Base-by-base conservation (phyloP, 2,329 filamentous ascomycete species). In the Sporothrix schenckii region DNA sequence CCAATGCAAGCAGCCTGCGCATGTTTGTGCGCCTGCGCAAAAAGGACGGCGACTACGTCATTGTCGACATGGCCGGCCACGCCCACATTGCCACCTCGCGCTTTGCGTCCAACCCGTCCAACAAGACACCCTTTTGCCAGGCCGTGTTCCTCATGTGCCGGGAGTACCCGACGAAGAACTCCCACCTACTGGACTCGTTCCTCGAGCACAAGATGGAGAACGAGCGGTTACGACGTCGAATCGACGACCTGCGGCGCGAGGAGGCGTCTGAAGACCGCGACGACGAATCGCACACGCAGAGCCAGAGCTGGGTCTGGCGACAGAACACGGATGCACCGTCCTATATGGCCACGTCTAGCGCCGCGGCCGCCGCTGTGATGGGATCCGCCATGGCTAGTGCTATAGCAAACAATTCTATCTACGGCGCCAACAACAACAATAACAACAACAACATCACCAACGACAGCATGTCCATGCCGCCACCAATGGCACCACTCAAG, bases 161-260 rank as follows among this genome's bases (percentile, higher is more conserved):
- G 24, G 92, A 92, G 1, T 97, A 97, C 78, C 93, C 93, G 5
- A 96, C 92, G 41, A 94, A 92, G 80, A 97, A 94, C 77, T 90
- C 93, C 0, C 88, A 87, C 3, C 84, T 97, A 13, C 84, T 97
- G 24, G 94, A 98, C 80, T 96, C 93, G 0, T 97, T 97, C 76
- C 84, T 98, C 39, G 94, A 98, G 79, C 94, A 97, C 82, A 97
- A 97, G 80, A 94, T 97, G 69, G 94, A 97, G 79, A 97, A 97
- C 76, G 93, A 97, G 81, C 88, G 94, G 4, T 81, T 98, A 65
- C 89, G 88, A 76, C 91, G 92, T 75, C 89, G 92, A 56, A 97
- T 98, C 72, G 89, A 91, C 21, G 93, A 96, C 80, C 83, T 97
- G 69, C 92, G 92, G 75, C 86, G 87, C 72, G 94, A 97, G 79